These are phyloP conservation scores for Pulveroboletus sp. DNA, from an alignment of 768 basidiomycete species.

Conservation along the genomic window DNA sequence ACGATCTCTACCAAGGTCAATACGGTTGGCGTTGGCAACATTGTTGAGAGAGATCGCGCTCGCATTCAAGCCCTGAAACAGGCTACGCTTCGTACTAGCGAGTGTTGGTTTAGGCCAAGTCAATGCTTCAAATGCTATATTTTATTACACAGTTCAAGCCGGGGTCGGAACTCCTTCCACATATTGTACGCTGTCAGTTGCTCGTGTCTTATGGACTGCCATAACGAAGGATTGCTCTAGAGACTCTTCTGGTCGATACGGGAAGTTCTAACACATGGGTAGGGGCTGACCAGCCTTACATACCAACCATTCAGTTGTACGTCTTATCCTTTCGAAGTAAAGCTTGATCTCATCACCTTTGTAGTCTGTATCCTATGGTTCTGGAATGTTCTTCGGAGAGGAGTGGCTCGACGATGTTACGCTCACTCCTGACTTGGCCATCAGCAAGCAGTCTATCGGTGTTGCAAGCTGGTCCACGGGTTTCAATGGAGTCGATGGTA, in stretches of 20 bases:
- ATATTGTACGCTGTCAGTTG: conserved; percentile 16
- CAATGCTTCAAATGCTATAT: conserved; percentile 19
- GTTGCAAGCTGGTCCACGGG: conserved; percentile 29
- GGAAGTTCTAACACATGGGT: conserved; percentile 34
- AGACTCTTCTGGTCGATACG: conserved; percentile 29
- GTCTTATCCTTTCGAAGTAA: not conserved
- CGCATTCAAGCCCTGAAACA: conserved; percentile 14
- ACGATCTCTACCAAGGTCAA: conserved; percentile 14
- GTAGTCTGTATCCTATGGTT: conserved; percentile 1
- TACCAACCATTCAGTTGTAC: conserved; percentile 20
- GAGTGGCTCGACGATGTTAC: conserved; percentile 18
- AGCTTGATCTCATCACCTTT: conserved; percentile 3
- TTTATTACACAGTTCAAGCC: conserved; percentile 30
- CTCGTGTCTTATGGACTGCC: not conserved
- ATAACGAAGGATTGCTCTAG: conserved; percentile 9
- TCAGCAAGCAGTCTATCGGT: conserved; percentile 34
- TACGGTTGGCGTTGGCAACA: conserved; percentile 2
- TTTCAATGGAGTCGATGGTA: conserved; percentile 35
- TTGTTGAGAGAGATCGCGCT: conserved; percentile 23
- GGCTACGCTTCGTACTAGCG: not conserved
- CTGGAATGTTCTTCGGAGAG: conserved; percentile 10
- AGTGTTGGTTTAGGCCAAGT: not conserved
- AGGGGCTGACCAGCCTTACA: conserved; percentile 20
- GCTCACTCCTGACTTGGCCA: conserved; percentile 1
- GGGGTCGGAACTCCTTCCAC: conserved; percentile 23